Evolutionary conservation across 179 eudicot species (phyloP).

Genomic region (Sideroxylon spinosum): DNA sequence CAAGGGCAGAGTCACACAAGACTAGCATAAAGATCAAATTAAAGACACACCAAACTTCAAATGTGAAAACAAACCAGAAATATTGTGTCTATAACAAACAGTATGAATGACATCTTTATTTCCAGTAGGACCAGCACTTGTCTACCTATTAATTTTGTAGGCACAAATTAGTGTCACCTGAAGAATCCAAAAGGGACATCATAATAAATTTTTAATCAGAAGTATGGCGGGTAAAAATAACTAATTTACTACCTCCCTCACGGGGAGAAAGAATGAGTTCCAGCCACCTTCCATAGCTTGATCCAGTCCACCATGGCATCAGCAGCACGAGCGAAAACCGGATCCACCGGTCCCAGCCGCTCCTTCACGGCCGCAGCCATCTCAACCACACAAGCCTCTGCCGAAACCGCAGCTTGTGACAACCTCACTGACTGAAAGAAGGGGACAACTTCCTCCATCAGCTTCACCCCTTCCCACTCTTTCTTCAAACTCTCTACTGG

Average conservation of each 20-base stretch:
- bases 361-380: constrained; percentile 62
- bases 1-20: too few species aligned
- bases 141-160: too few species aligned
- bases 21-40: too few species aligned
- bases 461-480: constrained; percentile 75
- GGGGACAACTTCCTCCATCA: constrained; percentile 90
- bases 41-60: too few species aligned
- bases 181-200: too few species aligned
- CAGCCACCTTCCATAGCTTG: constrained; percentile 66
- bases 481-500: constrained; percentile 85
- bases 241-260: neutral
- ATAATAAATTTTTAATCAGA: neutral
- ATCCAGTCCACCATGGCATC: constrained; percentile 78
- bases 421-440: constrained; percentile 65
- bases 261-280: constrained; percentile 6
- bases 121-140: too few species aligned
- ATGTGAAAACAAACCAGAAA: too few species aligned
- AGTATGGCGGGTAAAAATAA: neutral
- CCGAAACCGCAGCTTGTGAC: constrained; percentile 51
- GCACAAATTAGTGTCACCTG: too few species aligned
- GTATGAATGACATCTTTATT: too few species aligned
- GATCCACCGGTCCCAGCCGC: constrained; percentile 42
- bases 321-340: constrained; percentile 58
- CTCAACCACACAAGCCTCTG: constrained; percentile 75
- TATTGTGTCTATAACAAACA: too few species aligned